Base-by-base conservation (phyloP, 1,284 basidiomycete genomes). In the Rugosomyces carneus region DNA sequence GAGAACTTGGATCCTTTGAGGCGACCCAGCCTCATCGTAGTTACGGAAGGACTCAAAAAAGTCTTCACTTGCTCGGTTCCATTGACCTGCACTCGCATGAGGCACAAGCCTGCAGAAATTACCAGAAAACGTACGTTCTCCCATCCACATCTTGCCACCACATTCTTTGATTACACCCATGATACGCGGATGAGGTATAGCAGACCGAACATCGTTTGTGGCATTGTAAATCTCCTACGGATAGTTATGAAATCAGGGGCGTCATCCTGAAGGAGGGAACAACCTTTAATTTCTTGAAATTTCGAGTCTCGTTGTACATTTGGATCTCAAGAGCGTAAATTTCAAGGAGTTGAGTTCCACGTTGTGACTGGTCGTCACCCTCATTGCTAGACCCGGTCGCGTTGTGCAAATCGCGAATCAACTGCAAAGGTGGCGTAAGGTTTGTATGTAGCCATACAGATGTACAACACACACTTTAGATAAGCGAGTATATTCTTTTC, bases 111-210 rank as follows among this genome's bases (percentile, higher is more conserved):
- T 19, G 6, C 29, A 15, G 11, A 23, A 9, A 26, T 5, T 11
- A 3, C 7, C 13, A 6, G 32, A 24, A 7, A 16, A 49, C 85
- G 57, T 63, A 89, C 94, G 89, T 73, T 99, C 96, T 48, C 91
- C 92, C 96, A 99, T 99, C 92, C 96, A 97, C 96, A 99, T 99
- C 70, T 99, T 99, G 6, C 96, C 96, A 10, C 96, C 96, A 56
- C 95, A 98, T 66, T 99, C 96, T 60, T 94, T 92, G 67, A 99
- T 99, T 44, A 98, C 90, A 43, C 95, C 96, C 88, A 98, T 93
- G 60, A 99, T 98, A 20, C 93, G 82, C 6, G 96, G 96, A 68
- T 99, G 96, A 8, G 95, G 94, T 50, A 99, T 98, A 6, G 96
- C 96, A 26, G 93, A 95, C 44, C 90, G 88, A 47, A 99, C 92